These are phyloP conservation scores for Perilla frutescens DNA, from an alignment of 257 asterid genomes.

Conservation along the genomic window DNA sequence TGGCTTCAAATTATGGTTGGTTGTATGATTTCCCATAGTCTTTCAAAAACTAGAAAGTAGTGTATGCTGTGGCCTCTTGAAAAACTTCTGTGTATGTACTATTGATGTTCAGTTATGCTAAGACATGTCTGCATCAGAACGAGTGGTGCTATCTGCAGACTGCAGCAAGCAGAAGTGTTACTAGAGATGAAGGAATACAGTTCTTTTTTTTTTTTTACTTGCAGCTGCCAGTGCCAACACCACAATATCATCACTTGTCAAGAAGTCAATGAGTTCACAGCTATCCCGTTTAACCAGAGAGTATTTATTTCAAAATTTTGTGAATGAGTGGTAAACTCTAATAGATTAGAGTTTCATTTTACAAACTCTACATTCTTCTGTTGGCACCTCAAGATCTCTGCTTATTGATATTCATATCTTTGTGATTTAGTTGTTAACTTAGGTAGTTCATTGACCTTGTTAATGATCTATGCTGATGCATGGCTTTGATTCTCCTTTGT, in stretches of 20 bases:
- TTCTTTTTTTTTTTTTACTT: not conserved
- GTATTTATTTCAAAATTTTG: not conserved
- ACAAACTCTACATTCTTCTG: conserved; percentile 11
- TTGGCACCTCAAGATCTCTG: conserved; percentile 1
- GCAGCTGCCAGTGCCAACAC: not conserved
- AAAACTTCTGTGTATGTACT: too few species aligned
- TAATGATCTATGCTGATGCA: conserved; percentile 17
- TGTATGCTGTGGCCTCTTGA: too few species aligned
- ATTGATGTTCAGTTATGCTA: not conserved
- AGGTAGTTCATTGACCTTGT: not conserved
- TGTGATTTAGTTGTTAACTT: conserved; percentile 27
- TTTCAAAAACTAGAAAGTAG: conserved; percentile 2
- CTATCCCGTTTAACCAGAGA: not conserved
- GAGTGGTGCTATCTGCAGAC: not conserved
- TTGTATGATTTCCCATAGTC: not conserved
- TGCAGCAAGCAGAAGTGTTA: not conserved
- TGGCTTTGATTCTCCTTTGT: conserved; percentile 16
- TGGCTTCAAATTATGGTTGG: not conserved
- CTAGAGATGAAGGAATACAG: not conserved
- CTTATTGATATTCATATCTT: conserved; percentile 8
- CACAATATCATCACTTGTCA: not conserved
- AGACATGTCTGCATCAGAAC: not conserved
- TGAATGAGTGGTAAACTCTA: not conserved
- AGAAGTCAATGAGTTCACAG: not conserved
- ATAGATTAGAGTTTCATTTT: not conserved